A percentile compares a stretch with the other conserved stretches of the same genome.
phyloP scores from a whole-genome alignment of 352 stramenopile species.

The Blastocystis sp. region DNA sequence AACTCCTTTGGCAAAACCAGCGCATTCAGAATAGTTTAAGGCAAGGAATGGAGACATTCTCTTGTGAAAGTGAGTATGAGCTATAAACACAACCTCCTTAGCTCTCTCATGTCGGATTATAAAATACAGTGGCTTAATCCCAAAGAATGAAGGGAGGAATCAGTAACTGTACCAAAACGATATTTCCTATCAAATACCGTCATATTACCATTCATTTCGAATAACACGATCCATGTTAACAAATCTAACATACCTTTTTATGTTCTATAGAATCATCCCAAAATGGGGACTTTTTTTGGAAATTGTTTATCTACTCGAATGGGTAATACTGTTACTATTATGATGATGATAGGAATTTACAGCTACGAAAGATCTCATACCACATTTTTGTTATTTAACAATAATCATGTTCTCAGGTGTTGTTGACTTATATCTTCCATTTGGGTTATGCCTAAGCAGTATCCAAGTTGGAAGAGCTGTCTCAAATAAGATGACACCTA shows the following conservation, averaged over 20 bases:
- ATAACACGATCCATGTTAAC: neutral
- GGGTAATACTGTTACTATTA: no score
- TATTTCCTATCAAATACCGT: neutral
- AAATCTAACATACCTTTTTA: neutral
- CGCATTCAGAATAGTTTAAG: slow-evolving; percentile 84
- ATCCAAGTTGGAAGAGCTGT: no score
- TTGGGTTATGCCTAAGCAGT: no score
- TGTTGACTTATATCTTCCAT: no score
- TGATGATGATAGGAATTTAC: no score
- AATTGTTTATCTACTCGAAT: no score
- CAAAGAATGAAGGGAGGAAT: neutral
- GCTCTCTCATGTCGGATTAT: neutral
- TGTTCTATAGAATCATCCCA: no score
- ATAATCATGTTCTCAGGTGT: no score
- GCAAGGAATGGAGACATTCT: slow-evolving; percentile 78
- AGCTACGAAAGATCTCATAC: no score
- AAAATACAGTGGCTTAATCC: neutral
- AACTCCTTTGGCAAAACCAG: slow-evolving; percentile 96
- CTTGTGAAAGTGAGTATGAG: slow-evolving; percentile 78
- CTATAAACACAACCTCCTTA: slow-evolving; percentile 84
- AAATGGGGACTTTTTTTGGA: no score
- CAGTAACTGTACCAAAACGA: neutral
- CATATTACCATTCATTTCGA: neutral
- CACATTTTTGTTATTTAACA: no score
- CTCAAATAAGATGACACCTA: no score